phyloP scores from a whole-genome alignment of 2,329 filamentous ascomycete species.

The Pyricularia grisea region DNA sequence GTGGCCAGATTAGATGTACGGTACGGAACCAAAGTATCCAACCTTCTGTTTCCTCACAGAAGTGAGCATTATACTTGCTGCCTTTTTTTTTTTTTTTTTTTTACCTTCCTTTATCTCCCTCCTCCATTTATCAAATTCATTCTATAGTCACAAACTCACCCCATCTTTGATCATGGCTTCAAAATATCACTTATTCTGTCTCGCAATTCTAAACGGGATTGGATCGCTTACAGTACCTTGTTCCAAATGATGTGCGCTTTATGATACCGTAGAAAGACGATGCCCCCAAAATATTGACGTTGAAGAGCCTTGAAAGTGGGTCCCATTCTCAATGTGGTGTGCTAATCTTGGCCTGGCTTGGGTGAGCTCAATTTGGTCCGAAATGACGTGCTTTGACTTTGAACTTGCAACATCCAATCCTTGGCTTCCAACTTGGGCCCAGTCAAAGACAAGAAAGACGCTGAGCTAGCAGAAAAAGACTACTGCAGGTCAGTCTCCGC shows the following conservation, averaged over 20 bases:
- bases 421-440: neutral
- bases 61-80: too few relatives aligned
- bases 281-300: neutral
- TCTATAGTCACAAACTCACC: too few relatives aligned
- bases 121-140: too few relatives aligned
- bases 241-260: neutral
- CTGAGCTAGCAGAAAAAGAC: neutral
- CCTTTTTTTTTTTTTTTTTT: neutral
- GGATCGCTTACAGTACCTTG: neutral
- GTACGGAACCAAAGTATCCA: too few relatives aligned
- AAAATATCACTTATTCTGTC: neutral
- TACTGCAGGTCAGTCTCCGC: neutral
- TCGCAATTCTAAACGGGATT: neutral
- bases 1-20: neutral
- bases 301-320: neutral
- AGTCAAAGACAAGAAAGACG: neutral
- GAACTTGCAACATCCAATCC: neutral
- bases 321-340: neutral
- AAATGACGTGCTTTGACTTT: slow-evolving; percentile 1
- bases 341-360: neutral
- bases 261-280: too few relatives aligned
- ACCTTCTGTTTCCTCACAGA: neutral
- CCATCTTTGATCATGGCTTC: too few relatives aligned
- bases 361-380: neutral
- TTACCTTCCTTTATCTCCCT: too few relatives aligned